Percentiles rank a stretch among this genome's conserved stretches.
Evolutionary conservation across 345 rosid species (phyloP).

Genomic region (Hibiscus trionum): DNA sequence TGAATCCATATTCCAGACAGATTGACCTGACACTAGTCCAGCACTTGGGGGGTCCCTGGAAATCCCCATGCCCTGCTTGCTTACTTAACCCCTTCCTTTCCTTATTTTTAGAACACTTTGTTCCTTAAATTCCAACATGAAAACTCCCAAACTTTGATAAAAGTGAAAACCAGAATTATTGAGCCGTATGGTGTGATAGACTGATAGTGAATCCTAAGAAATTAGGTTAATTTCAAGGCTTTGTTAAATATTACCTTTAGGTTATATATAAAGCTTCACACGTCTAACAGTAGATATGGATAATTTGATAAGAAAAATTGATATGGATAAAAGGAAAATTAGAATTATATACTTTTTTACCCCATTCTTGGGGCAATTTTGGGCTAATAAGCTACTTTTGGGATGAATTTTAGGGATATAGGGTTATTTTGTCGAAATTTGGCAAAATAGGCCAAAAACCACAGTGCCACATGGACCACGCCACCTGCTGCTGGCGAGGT

Average conservation of each 20-base stretch:
- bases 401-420: no score
- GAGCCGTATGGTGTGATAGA: background rate
- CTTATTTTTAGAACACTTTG: background rate
- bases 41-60: slow-evolving; percentile 10
- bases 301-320: no score
- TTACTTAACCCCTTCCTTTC: background rate
- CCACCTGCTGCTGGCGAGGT: no score
- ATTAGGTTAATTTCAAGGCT: background rate
- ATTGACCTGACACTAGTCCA: no score
- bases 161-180: background rate
- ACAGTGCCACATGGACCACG: no score
- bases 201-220: background rate
- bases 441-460: no score
- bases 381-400: no score
- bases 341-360: background rate
- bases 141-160: background rate
- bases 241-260: no score
- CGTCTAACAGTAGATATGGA: no score
- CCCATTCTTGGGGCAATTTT: background rate
- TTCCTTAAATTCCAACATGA: background rate
- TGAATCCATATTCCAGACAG: no score
- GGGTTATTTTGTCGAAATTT: no score
- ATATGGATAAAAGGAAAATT: no score
- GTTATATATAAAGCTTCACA: background rate
- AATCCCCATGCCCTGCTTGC: slow-evolving; percentile 3